phyloP scores from a whole-genome alignment of 2,329 filamentous ascomycete genomes.

The Fusarium palustre region DNA sequence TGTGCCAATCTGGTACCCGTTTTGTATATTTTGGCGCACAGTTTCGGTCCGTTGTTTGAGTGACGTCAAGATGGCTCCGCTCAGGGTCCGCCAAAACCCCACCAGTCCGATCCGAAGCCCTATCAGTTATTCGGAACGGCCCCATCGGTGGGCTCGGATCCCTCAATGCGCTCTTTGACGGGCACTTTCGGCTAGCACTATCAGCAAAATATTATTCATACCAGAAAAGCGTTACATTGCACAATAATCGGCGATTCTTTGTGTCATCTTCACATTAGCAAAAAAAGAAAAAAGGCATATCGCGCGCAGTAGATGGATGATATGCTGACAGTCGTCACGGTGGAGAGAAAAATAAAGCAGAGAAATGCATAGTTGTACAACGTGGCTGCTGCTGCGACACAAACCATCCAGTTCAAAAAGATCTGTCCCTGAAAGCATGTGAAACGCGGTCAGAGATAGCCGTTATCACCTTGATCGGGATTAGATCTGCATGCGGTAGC shows the following conservation, averaged over 20 bases:
- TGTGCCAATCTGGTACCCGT: conserved; percentile 19
- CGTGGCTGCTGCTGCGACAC: conserved; percentile 1
- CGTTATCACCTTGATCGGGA: conserved; percentile 23
- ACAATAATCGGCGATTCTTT: conserved; percentile 16
- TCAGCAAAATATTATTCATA: conserved; percentile 35
- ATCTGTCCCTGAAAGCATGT: conserved; percentile 40
- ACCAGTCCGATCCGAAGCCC: conserved; percentile 41
- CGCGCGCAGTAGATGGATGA: not conserved
- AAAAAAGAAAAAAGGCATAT: not conserved
- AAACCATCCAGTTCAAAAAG: conserved; percentile 13
- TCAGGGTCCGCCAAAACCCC: conserved; percentile 28
- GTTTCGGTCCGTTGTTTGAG: conserved; percentile 39
- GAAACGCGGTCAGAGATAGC: conserved; percentile 36
- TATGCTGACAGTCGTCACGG: not conserved
- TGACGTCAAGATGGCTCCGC: conserved; percentile 49
- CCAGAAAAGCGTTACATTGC: conserved; percentile 14
- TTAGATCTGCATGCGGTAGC: conserved; percentile 22
- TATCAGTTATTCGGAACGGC: conserved; percentile 48
- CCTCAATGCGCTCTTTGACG: conserved; percentile 8
- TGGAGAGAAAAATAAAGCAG: not conserved
- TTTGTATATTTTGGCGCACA: conserved; percentile 26
- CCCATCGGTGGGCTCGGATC: conserved; percentile 35
- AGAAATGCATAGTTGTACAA: conserved; percentile 6
- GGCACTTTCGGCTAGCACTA: conserved; percentile 33
- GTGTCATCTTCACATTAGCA: conserved; percentile 12